These are phyloP conservation scores for Aspergillus glaucus DNA, from an alignment of 2,329 filamentous ascomycete species.

Conservation along the genomic window DNA sequence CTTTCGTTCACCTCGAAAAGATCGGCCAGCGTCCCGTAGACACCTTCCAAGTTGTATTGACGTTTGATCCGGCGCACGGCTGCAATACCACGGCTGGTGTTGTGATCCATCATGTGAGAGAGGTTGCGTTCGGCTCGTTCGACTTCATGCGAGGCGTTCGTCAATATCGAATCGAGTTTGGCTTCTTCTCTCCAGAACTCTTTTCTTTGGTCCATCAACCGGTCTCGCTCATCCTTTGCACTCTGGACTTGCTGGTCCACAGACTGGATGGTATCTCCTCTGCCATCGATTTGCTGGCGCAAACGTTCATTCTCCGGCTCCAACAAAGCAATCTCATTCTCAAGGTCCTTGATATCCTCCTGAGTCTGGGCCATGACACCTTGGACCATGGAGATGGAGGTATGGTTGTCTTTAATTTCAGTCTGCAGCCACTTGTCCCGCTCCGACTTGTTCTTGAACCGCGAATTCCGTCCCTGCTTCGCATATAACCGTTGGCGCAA, in stretches of 20 bases:
- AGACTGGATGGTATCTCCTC: slow-evolving; percentile 65
- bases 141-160: slow-evolving; percentile 68
- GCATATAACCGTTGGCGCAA: slow-evolving; percentile 73
- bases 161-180: slow-evolving; percentile 70
- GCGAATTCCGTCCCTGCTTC: slow-evolving; percentile 83
- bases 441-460: slow-evolving; percentile 82
- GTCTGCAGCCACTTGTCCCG: slow-evolving; percentile 75
- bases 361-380: slow-evolving; percentile 76
- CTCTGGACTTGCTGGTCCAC: slow-evolving; percentile 68
- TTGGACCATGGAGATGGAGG: slow-evolving; percentile 71
- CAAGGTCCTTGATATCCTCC: slow-evolving; percentile 70
- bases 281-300: slow-evolving; percentile 68
- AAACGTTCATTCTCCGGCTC: slow-evolving; percentile 67
- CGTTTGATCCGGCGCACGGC: slow-evolving; percentile 76
- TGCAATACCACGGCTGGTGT: slow-evolving; percentile 79
- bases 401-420: slow-evolving; percentile 74
- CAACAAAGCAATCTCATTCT: slow-evolving; percentile 63
- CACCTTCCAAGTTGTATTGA: slow-evolving; percentile 72
- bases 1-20: slow-evolving; percentile 79
- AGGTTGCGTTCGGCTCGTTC: slow-evolving; percentile 71
- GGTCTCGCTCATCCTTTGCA: slow-evolving; percentile 72
- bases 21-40: slow-evolving; percentile 88
- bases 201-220: slow-evolving; percentile 78
- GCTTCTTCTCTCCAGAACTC: slow-evolving; percentile 83
- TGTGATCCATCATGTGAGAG: slow-evolving; percentile 80